These are phyloP conservation scores for Dactylella cylindrospora DNA, from an alignment of 2,329 filamentous ascomycete genomes.

Conservation along the genomic window DNA sequence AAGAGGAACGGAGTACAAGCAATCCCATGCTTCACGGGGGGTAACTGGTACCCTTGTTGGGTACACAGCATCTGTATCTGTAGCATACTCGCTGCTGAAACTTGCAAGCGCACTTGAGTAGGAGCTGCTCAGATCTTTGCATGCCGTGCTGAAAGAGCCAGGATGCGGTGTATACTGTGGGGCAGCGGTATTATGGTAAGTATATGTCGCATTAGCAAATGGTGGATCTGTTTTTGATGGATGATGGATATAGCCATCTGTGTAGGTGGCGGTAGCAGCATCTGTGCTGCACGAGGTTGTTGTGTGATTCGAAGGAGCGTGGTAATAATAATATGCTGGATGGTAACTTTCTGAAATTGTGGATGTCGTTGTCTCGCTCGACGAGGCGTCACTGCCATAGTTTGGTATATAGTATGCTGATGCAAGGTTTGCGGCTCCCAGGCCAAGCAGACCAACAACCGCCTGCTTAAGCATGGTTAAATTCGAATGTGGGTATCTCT, in stretches of 20 bases:
- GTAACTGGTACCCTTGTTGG: slow-evolving; percentile 20
- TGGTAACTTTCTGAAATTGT: too few relatives aligned
- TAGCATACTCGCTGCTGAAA: not conserved
- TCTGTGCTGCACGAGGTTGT: not conserved
- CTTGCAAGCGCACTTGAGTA: slow-evolving; percentile 11
- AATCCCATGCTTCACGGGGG: slow-evolving; percentile 40
- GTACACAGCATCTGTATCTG: not conserved
- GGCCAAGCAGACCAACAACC: slow-evolving; percentile 23
- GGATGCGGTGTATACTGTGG: slow-evolving; percentile 23
- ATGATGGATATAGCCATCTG: not conserved
- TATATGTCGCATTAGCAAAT: too few relatives aligned
- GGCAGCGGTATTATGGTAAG: slow-evolving; percentile 9
- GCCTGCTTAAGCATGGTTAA: too few relatives aligned
- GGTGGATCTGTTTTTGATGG: too few relatives aligned
- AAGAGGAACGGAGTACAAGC: slow-evolving; percentile 33
- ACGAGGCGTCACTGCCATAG: not conserved
- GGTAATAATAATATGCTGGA: slow-evolving; percentile 6
- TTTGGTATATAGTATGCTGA: slow-evolving; percentile 8
- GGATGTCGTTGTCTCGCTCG: too few relatives aligned
- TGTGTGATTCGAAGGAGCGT: slow-evolving; percentile 10
- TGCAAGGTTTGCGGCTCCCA: slow-evolving; percentile 21
- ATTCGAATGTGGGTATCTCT: slow-evolving; percentile 12
- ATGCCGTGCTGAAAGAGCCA: slow-evolving; percentile 22
- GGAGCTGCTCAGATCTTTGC: slow-evolving; percentile 13
- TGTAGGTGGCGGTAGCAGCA: not conserved